These are phyloP conservation scores for Yarrowia divulgata DNA, from an alignment of 805 yeast genomes.

Conservation along the genomic window DNA sequence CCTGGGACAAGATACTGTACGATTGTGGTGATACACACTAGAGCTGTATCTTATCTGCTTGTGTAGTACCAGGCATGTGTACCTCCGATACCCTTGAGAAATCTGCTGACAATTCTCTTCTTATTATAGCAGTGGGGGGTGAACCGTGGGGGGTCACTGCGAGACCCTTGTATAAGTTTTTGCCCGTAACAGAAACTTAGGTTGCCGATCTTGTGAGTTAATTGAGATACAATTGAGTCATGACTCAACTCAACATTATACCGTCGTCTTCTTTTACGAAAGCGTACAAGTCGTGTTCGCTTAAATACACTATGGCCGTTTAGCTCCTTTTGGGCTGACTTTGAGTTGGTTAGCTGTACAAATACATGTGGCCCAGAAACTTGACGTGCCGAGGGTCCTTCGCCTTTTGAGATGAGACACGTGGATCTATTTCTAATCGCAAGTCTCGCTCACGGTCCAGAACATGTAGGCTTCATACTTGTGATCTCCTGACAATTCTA, in stretches of 20 bases:
- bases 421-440: neutral
- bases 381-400: neutral
- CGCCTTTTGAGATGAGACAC: neutral
- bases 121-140: neutral
- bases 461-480: too few relatives aligned
- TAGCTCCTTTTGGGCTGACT: conserved; percentile 5
- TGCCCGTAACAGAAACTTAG: neutral
- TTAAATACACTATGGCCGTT: neutral
- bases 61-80: neutral
- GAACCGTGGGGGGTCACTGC: conserved; percentile 5
- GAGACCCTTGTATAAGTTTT: neutral
- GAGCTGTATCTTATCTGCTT: neutral
- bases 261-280: neutral
- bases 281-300: conserved; percentile 29
- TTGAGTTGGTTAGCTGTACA: neutral
- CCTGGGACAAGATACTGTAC: neutral
- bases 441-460: neutral
- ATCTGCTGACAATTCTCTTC: neutral
- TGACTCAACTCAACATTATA: conserved; percentile 13
- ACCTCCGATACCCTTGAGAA: neutral
- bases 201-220: conserved; percentile 15
- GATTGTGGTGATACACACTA: neutral
- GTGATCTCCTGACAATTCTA: neutral
- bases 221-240: conserved; percentile 5
- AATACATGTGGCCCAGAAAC: neutral